These are phyloP conservation scores for Malus fusca DNA, from an alignment of 306 rosid genomes.

Conservation along the genomic window DNA sequence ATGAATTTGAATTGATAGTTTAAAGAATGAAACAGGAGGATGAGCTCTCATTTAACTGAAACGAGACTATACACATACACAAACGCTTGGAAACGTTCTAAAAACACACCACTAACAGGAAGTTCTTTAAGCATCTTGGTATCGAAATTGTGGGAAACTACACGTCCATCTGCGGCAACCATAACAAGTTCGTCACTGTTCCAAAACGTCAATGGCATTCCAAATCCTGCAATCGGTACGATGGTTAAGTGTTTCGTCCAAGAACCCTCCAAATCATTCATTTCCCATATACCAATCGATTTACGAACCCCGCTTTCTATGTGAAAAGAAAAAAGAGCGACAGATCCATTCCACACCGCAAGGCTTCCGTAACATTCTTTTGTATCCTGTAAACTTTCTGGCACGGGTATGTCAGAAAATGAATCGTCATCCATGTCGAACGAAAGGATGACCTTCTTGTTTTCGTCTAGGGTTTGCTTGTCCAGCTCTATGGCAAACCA, in stretches of 20 bases:
- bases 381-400: not conserved
- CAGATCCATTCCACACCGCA: not conserved
- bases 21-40: no score
- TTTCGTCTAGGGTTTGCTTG: not conserved
- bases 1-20: no score
- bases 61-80: not conserved
- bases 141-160: not conserved
- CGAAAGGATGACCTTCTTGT: not conserved
- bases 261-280: not conserved
- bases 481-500: slow-evolving; percentile 1
- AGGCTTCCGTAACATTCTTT: not conserved
- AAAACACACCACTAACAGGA: not conserved
- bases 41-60: not conserved
- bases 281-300: not conserved
- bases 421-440: not conserved
- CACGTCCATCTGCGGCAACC: not conserved
- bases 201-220: not conserved
- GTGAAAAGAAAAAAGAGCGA: not conserved
- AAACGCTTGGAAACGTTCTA: not conserved
- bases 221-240: not conserved
- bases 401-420: not conserved
- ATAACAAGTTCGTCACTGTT: not conserved
- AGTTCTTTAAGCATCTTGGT: not conserved
- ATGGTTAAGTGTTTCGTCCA: not conserved
- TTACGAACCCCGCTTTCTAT: not conserved